phyloP scores from a whole-genome alignment of 2,329 filamentous ascomycete species.

The Grosmannia huntii region DNA sequence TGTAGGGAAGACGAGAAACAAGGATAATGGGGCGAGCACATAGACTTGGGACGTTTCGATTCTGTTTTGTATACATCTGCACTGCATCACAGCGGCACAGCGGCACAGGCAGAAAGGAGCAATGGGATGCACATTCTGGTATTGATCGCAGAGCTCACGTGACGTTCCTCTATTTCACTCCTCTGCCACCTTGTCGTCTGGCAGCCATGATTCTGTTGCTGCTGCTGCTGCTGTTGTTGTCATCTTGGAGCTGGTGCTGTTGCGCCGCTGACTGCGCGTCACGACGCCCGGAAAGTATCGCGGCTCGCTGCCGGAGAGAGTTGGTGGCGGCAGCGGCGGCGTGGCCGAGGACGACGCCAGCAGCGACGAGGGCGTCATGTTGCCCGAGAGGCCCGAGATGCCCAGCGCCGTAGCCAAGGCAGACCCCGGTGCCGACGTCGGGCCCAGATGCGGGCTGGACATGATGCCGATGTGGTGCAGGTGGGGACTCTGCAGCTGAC shows the following conservation, averaged over 20 bases:
- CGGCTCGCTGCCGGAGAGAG: conserved; percentile 49
- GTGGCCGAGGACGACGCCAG: not conserved
- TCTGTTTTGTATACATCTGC: not conserved
- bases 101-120: no score
- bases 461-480: not conserved
- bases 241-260: conserved; percentile 19
- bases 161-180: not conserved
- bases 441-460: not conserved
- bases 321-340: conserved; percentile 20
- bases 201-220: not conserved
- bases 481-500: not conserved
- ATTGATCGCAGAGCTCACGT: not conserved
- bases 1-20: conserved; percentile 25
- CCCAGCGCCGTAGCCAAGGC: not conserved
- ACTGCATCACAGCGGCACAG: no score
- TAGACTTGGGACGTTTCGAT: not conserved
- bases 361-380: not conserved
- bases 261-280: conserved; percentile 32
- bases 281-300: conserved; percentile 62
- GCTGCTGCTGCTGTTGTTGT: not conserved
- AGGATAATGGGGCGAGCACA: not conserved
- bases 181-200: not conserved
- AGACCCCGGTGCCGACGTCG: not conserved
- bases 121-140: not conserved
- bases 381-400: conserved; percentile 4